These are phyloP conservation scores for Selenicereus undatus DNA, from an alignment of 148 eudicot genomes.

Conservation along the genomic window DNA sequence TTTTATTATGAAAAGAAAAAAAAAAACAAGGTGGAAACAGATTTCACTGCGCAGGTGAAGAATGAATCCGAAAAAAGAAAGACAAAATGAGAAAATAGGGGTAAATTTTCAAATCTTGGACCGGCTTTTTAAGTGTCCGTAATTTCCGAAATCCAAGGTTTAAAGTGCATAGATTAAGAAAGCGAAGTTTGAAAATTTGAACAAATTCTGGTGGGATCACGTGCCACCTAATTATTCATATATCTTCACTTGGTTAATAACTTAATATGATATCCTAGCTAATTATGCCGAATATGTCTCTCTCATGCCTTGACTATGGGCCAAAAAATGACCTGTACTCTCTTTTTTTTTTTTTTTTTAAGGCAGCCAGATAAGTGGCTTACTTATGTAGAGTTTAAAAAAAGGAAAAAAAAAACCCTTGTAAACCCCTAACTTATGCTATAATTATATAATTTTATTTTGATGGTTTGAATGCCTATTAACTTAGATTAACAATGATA, in stretches of 20 bases:
- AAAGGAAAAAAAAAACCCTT: too few species aligned
- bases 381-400: too few species aligned
- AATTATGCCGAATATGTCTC: constrained; percentile 12
- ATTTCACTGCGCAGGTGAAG: background rate
- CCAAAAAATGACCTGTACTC: too few species aligned
- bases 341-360: too few species aligned
- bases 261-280: background rate
- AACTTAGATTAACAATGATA: too few species aligned
- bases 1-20: too few species aligned
- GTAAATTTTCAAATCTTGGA: background rate
- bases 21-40: background rate
- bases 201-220: constrained; percentile 36
- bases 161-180: constrained; percentile 8
- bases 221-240: constrained; percentile 18
- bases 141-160: constrained; percentile 21
- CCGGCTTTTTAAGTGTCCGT: background rate
- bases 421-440: too few species aligned
- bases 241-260: constrained; percentile 4
- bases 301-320: background rate
- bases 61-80: background rate
- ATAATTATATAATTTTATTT: too few species aligned
- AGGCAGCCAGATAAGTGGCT: too few species aligned
- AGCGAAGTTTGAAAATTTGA: constrained; percentile 27
- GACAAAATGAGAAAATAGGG: background rate
- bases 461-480: too few species aligned